Evolutionary conservation across 2,329 filamentous ascomycete species (phyloP), one percentile per base, ranked within the genome.

Genomic region (Onygena corvina): DNA sequence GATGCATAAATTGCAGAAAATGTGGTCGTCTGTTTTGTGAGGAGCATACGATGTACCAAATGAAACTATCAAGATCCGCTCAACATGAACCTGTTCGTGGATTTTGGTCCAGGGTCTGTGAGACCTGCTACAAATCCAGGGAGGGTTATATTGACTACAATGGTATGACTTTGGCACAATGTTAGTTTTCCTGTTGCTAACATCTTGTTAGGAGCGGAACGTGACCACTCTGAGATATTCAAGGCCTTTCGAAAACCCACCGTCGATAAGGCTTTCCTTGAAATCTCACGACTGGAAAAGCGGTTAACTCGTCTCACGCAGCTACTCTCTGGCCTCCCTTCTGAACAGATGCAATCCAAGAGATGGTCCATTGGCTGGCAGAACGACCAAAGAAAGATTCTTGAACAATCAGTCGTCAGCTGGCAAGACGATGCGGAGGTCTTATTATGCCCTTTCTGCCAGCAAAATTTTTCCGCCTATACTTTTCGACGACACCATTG

Each of bases 11-110:
- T 64, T 98, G 92, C 66, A 77, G 92, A 54, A 87, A 89, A 54
- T 98, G 92, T 60, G 92, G 92, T 4, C 83, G 83, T 58, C 70
- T 98, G 34, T 98, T 96, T 63, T 98, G 92, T 66, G 92, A 96
- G 61, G 86, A 90, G 58, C 92, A 98, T 64, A 96, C 92, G 47
- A 94, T 98, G 89, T 98, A 96, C 62, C 90, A 98, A 70, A 96
- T 96, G 85, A 95, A 93, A 71, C 74, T 98, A 8, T 94, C 89
- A 6, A 76, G 89, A 49, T 84, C 88, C 25, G 92, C 92, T 3
- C 77, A 82, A 51, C 87, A 95, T 66, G 92, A 98, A 55, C 90
- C 92, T 0, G 79, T 92, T 1, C 75, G 90, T 53, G 92, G 92
- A 5, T 78, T 86, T 57, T 98, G 92, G 92, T 94, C 86, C 58